phyloP scores from a whole-genome alignment of 2,329 filamentous ascomycete species.

The Penicillium sp. region DNA sequence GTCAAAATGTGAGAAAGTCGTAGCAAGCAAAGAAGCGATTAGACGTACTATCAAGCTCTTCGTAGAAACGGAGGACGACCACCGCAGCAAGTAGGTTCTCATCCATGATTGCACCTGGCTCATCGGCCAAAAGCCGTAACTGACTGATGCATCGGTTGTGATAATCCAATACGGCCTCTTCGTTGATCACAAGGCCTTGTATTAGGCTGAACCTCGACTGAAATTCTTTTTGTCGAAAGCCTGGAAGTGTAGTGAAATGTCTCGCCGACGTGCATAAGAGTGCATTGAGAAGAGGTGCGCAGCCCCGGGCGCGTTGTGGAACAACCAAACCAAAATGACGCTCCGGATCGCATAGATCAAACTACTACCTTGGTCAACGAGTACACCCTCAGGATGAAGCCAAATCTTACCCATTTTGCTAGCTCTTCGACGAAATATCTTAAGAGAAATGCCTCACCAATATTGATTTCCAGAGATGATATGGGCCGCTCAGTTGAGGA shows the following conservation, averaged over 20 bases:
- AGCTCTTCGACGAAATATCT: conserved; percentile 22
- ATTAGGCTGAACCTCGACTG: neutral
- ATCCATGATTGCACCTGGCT: conserved; percentile 44
- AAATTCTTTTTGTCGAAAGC: conserved; percentile 4
- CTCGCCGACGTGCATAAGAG: conserved; percentile 10
- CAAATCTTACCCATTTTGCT: conserved; percentile 16
- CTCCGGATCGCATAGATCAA: conserved; percentile 13
- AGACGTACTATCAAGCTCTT: conserved; percentile 43
- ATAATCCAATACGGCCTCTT: neutral
- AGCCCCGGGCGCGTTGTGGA: conserved; percentile 8
- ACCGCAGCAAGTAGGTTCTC: conserved; percentile 57
- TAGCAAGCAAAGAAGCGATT: conserved; percentile 22
- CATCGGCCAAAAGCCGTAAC: conserved; percentile 25
- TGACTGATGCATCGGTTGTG: conserved; percentile 21
- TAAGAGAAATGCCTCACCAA: conserved; percentile 18
- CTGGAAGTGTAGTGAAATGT: conserved; percentile 11
- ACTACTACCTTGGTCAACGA: conserved; percentile 1
- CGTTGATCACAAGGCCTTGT: neutral
- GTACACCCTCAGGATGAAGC: neutral
- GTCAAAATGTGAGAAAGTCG: neutral
- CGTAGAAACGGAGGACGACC: conserved; percentile 59
- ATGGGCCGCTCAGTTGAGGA: neutral
- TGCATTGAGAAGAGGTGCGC: conserved; percentile 12
- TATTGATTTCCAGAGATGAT: neutral
- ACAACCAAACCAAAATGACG: conserved; percentile 10